Conservation (phyloP, 2,329 filamentous ascomycete species). For the Aspergillus novoparasiticus region DNA sequence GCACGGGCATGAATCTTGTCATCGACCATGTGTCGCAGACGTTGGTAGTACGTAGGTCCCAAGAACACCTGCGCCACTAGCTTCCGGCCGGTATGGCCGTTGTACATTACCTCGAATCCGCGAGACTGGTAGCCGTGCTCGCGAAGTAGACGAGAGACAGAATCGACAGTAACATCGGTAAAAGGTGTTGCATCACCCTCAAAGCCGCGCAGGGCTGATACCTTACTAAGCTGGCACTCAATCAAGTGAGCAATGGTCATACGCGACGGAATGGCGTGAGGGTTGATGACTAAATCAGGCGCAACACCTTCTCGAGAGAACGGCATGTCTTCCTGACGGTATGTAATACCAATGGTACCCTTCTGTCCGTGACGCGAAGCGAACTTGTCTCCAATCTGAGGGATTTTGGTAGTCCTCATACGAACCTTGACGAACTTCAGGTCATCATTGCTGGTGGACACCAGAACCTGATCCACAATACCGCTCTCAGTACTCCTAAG, state of each 20-base stretch:
- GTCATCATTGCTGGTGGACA: slow-evolving; percentile 93
- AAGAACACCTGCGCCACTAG: slow-evolving; percentile 93
- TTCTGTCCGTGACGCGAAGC: slow-evolving; percentile 99
- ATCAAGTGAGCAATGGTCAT: slow-evolving; percentile 99
- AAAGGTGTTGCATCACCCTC: slow-evolving; percentile 98
- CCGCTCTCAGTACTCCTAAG: slow-evolving; percentile 94
- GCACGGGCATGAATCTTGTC: slow-evolving; percentile 99
- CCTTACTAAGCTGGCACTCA: slow-evolving; percentile 96
- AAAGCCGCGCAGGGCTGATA: slow-evolving; percentile 87
- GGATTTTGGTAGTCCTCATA: slow-evolving; percentile 95
- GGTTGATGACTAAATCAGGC: slow-evolving; percentile 98
- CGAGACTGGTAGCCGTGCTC: slow-evolving; percentile 94
- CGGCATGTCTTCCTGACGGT: slow-evolving; percentile 97
- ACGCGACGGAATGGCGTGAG: slow-evolving; percentile 98
- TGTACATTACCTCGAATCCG: slow-evolving; percentile 98
- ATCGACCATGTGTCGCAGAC: slow-evolving; percentile 98
- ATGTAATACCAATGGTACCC: slow-evolving; percentile 98
- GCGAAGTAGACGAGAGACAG: slow-evolving; percentile 81
- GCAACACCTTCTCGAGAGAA: slow-evolving; percentile 90
- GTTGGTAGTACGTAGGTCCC: slow-evolving; percentile 97
- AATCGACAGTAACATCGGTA: slow-evolving; percentile 95
- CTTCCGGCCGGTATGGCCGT: slow-evolving; percentile 95
- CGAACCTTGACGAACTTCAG: slow-evolving; percentile 96
- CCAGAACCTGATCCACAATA: slow-evolving; percentile 88
- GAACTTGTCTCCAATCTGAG: slow-evolving; percentile 99